Evolutionary conservation across 192 early-diverging fungal genomes (phyloP), one percentile per base, ranked within the genome.

Genomic region (Coemansia sp.): DNA sequence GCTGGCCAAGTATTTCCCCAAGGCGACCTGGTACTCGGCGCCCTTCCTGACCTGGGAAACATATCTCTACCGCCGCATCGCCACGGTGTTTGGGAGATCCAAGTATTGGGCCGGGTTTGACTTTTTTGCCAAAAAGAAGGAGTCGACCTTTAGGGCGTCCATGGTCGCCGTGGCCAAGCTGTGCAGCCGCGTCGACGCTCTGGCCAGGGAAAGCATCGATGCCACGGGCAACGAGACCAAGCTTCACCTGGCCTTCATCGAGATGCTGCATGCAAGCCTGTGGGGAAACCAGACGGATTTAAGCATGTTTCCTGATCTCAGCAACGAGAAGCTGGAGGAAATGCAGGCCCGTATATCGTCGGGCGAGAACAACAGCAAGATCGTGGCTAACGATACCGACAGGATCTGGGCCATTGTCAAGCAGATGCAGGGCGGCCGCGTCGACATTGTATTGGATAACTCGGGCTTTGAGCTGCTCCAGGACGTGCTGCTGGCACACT

Each of bases 281-380:
- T 97, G 94, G 94, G 94, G 94, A 4, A 97, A 97, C 81, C 87
- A 90, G 29, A 88, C 88, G 0, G 94, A 94, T 57, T 71, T 94
- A 55, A 91, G 89, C 51, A 82, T 97, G 62, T 73, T 93, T 49
- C 83, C 86, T 1, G 85, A 90, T 57, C 84, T 90, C 35, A 83
- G 76, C 45, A 68, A 82, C 55, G 86, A 84, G 34, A 87, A 86
- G 19, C 81, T 93, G 14, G 82, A 89, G 52, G 85, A 85, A 55
- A 81, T 92, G 61, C 91, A 92, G 60, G 74, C 74, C 20, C 66
- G 75, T 49, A 72, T 80, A 1, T 71, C 75, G 34, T 81, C 72
- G 19, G 65, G 65, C 36, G 70, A 71, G 61, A 74, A 74, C 63
- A 72, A 66, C 59, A 67, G 61, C 69, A 81, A 76, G 69, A 86